Percentiles rank a stretch among this genome's conserved stretches.
These are phyloP conservation scores for Fusarium dlaminii DNA, from an alignment of 2,329 filamentous ascomycete genomes.

Conservation along the genomic window DNA sequence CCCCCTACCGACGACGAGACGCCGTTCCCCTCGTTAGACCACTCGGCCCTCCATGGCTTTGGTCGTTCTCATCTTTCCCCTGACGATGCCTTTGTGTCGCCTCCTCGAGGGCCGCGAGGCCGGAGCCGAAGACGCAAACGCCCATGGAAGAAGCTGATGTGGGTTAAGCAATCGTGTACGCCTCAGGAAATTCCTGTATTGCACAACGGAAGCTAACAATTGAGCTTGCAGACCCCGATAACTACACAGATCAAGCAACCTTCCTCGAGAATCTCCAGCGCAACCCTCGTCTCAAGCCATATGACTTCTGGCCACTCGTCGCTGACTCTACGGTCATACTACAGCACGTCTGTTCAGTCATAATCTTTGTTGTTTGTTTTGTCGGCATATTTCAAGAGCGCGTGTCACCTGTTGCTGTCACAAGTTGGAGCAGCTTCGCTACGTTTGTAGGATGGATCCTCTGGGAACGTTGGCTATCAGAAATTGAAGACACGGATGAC, in stretches of 20 bases:
- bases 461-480: conserved; percentile 90
- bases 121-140: conserved; percentile 74
- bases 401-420: conserved; percentile 89
- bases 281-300: conserved; percentile 91
- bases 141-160: conserved; percentile 94
- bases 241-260: conserved; percentile 96
- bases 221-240: conserved; percentile 81
- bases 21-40: conserved; percentile 48
- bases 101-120: conserved; percentile 66
- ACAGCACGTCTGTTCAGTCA: conserved; percentile 94
- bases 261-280: conserved; percentile 96
- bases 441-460: conserved; percentile 90
- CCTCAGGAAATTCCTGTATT: background rate
- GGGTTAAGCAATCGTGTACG: conserved; percentile 94
- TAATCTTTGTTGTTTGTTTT: conserved; percentile 94
- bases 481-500: conserved; percentile 66
- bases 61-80: conserved; percentile 79
- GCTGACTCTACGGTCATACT: conserved; percentile 96
- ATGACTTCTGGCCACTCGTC: conserved; percentile 97
- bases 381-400: conserved; percentile 87
- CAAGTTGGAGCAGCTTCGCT: conserved; percentile 82
- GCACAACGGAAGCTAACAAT: conserved; percentile 7
- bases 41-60: conserved; percentile 45
- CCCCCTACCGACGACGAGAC: conserved; percentile 53
- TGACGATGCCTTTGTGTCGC: conserved; percentile 82